Conservation (phyloP, 352 stramenopile genomes). For the Pythium dissotocum region DNA sequence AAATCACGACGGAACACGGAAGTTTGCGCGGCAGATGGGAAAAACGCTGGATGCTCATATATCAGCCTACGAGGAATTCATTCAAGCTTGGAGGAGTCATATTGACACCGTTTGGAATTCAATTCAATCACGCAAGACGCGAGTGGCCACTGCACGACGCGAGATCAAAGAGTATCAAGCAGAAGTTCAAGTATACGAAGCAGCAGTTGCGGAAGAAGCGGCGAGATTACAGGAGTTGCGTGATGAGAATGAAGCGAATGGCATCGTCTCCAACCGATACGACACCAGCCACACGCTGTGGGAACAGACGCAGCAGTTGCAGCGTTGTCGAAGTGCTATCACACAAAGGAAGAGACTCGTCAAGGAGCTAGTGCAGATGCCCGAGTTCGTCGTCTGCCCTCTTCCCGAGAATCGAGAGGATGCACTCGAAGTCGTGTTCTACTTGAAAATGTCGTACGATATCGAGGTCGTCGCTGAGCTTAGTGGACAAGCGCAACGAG, state of each 20-base stretch:
- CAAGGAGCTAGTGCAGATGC: slow-evolving; percentile 24
- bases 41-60: neutral
- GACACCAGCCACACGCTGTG: slow-evolving; percentile 2
- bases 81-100: neutral
- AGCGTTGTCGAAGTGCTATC: slow-evolving; percentile 3
- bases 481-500: slow-evolving; percentile 38
- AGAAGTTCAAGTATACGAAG: neutral
- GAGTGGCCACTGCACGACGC: neutral
- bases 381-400: slow-evolving; percentile 32
- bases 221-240: slow-evolving; percentile 8
- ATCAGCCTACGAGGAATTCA: neutral
- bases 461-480: slow-evolving; percentile 41
- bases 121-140: slow-evolving; percentile 15
- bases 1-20: neutral
- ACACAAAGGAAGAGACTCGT: slow-evolving; percentile 18
- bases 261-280: neutral
- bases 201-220: neutral
- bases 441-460: slow-evolving; percentile 38
- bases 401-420: slow-evolving; percentile 30
- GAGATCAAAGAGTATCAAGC: slow-evolving; percentile 15
- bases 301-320: slow-evolving; percentile 1
- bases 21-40: neutral
- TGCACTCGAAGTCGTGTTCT: slow-evolving; percentile 45
- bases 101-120: slow-evolving; percentile 4
- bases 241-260: neutral